A percentile compares a stretch with the other conserved stretches of the same genome.
Conservation (phyloP, 805 yeast genomes). For the Metschnikowia henanensis region DNA sequence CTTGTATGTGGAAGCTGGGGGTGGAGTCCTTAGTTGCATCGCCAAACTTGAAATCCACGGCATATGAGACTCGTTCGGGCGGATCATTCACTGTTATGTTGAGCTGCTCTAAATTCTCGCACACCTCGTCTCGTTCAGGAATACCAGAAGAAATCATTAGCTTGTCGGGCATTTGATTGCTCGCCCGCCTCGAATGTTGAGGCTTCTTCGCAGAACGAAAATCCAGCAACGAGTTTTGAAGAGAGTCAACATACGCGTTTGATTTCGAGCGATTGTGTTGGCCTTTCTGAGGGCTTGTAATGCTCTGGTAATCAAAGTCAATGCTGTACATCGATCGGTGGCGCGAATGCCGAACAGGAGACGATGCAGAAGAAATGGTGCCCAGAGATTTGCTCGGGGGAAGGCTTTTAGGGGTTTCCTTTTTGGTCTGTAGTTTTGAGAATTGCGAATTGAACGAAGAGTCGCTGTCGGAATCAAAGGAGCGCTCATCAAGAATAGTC, state of each 20-base stretch:
- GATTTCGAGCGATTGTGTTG: conserved; percentile 12
- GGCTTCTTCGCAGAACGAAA: background rate
- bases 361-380: conserved; percentile 9
- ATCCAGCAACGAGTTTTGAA: background rate
- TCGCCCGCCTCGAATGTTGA: background rate
- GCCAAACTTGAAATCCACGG: conserved; percentile 36
- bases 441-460: conserved; percentile 24
- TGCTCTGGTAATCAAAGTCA: conserved; percentile 13
- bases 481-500: conserved; percentile 22
- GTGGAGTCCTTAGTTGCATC: background rate
- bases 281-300: background rate
- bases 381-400: conserved; percentile 9
- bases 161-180: background rate
- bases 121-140: background rate
- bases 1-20: conserved; percentile 5
- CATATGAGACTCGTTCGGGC: conserved; percentile 36
- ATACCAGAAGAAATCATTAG: background rate
- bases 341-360: conserved; percentile 37
- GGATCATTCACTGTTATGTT: conserved; percentile 38
- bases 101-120: conserved; percentile 3
- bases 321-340: conserved; percentile 40
- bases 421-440: conserved; percentile 12
- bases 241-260: conserved; percentile 1
- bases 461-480: conserved; percentile 35
- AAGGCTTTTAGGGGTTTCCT: background rate